Evolutionary conservation across 148 eudicot species (phyloP).

Genomic region (Talinum fruticosum): DNA sequence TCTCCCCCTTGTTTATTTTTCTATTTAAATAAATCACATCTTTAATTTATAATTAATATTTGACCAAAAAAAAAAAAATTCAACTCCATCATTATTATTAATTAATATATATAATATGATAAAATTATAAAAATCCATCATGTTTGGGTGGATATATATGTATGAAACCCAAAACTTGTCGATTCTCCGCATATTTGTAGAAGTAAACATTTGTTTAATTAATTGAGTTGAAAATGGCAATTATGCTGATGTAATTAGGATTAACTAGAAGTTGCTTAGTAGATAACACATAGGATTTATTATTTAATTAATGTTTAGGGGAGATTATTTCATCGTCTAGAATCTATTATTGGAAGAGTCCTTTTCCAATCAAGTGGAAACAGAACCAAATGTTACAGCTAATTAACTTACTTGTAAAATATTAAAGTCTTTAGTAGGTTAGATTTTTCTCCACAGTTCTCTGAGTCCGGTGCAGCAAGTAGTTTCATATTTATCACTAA

Average conservation of each 20-base stretch:
- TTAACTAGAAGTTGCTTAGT: not conserved
- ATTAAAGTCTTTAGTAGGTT: not conserved
- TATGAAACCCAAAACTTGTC: not conserved
- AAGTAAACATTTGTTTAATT: not conserved
- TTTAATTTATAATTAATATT: not conserved
- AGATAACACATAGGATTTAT: not conserved
- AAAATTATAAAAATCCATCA: too few relatives aligned
- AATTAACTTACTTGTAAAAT: not conserved
- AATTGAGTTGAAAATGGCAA: not conserved
- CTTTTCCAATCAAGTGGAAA: not conserved
- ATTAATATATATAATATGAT: not conserved
- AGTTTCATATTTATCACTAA: not conserved
- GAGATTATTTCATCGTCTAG: not conserved
- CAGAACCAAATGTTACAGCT: not conserved
- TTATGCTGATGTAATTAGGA: not conserved
- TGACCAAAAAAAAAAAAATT: not conserved
- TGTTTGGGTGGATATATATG: not conserved
- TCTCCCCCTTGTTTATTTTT: not conserved
- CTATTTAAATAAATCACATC: not conserved
- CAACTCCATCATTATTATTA: not conserved
- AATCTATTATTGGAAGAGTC: not conserved
- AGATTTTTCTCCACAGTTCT: not conserved
- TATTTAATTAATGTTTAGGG: not conserved
- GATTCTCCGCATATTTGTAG: constrained; percentile 3
- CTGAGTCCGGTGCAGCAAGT: not conserved